A percentile compares a stretch with the other conserved stretches of the same genome.
These are phyloP conservation scores for Pythium plurisporium DNA, from an alignment of 352 stramenopile species.

Conservation along the genomic window DNA sequence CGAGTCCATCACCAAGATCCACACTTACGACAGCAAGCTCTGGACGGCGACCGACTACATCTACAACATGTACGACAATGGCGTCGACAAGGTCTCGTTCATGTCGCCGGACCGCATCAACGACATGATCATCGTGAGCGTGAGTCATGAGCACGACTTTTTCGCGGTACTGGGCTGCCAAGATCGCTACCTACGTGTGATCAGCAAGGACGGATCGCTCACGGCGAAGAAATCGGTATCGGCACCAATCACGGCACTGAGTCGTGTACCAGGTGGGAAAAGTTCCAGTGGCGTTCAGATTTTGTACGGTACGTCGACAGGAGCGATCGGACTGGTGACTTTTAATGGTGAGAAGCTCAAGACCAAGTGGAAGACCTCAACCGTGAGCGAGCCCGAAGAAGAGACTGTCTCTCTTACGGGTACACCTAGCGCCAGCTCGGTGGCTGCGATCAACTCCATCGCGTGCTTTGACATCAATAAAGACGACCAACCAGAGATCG, in stretches of 20 bases:
- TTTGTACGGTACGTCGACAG: constrained; percentile 63
- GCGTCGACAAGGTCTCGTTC: constrained; percentile 71
- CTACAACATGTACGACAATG: constrained; percentile 81
- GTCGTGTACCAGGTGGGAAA: constrained; percentile 26
- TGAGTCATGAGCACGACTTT: constrained; percentile 62
- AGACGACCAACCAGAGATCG: constrained; percentile 68
- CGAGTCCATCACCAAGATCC: constrained; percentile 72
- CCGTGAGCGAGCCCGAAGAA: constrained; percentile 5
- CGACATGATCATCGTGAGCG: constrained; percentile 55
- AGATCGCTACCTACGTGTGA: constrained; percentile 60
- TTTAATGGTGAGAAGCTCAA: constrained; percentile 79
- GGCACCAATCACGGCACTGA: constrained; percentile 48
- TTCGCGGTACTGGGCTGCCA: constrained; percentile 66
- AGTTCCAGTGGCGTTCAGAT: constrained; percentile 31
- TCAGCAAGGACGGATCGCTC: constrained; percentile 46
- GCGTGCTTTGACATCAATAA: constrained; percentile 76
- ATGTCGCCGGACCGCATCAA: constrained; percentile 80
- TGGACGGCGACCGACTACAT: constrained; percentile 76
- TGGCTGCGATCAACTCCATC: constrained; percentile 69
- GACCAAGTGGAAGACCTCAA: constrained; percentile 33
- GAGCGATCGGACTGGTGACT: constrained; percentile 49
- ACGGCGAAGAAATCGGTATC: constrained; percentile 60
- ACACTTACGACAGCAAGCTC: constrained; percentile 62
- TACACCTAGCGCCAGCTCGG: constrained; percentile 11
- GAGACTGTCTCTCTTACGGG: constrained; percentile 3